Evolutionary conservation across 2,329 filamentous ascomycete genomes (phyloP).

Genomic region (Bipolaris cookei): DNA sequence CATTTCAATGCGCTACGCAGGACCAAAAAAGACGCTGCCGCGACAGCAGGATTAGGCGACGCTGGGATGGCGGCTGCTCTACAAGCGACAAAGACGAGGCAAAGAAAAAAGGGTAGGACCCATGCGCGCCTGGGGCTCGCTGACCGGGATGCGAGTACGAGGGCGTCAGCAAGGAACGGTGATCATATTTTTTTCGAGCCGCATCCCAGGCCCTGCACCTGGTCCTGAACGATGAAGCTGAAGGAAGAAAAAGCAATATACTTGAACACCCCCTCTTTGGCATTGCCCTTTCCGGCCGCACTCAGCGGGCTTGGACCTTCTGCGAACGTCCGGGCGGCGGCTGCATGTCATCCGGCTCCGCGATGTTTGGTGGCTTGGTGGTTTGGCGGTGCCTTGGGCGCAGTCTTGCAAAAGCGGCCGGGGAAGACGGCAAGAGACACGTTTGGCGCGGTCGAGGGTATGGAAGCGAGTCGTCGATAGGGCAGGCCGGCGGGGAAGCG

Average conservation of each 20-base stretch:
- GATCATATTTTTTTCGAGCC: slow-evolving; percentile 15
- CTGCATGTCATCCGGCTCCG: slow-evolving; percentile 30
- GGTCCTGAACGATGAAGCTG: slow-evolving; percentile 8
- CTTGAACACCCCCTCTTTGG: slow-evolving; percentile 15
- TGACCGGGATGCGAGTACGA: slow-evolving; percentile 9
- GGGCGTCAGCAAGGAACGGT: slow-evolving; percentile 18
- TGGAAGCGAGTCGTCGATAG: slow-evolving; percentile 21
- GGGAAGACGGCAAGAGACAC: slow-evolving; percentile 38
- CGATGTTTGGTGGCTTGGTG: slow-evolving; percentile 26
- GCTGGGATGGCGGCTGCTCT: slow-evolving; percentile 13
- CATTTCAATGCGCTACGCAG: slow-evolving; percentile 21
- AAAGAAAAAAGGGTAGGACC: slow-evolving; percentile 12
- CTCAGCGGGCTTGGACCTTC: slow-evolving; percentile 26
- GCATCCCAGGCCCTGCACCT: slow-evolving; percentile 18
- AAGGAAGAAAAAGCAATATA: slow-evolving; percentile 11
- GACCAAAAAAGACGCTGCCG: slow-evolving; percentile 17
- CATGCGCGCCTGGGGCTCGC: slow-evolving; percentile 11
- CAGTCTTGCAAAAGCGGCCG: slow-evolving; percentile 27
- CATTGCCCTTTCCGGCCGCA: neutral
- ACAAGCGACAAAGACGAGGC: slow-evolving; percentile 16
- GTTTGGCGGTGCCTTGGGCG: slow-evolving; percentile 11
- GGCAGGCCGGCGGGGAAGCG: slow-evolving; percentile 35
- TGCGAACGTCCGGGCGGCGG: slow-evolving; percentile 31
- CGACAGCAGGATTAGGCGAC: slow-evolving; percentile 15
- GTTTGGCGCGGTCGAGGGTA: slow-evolving; percentile 24